These are phyloP conservation scores for Bullera alba DNA, from an alignment of 768 basidiomycete species.

Conservation along the genomic window DNA sequence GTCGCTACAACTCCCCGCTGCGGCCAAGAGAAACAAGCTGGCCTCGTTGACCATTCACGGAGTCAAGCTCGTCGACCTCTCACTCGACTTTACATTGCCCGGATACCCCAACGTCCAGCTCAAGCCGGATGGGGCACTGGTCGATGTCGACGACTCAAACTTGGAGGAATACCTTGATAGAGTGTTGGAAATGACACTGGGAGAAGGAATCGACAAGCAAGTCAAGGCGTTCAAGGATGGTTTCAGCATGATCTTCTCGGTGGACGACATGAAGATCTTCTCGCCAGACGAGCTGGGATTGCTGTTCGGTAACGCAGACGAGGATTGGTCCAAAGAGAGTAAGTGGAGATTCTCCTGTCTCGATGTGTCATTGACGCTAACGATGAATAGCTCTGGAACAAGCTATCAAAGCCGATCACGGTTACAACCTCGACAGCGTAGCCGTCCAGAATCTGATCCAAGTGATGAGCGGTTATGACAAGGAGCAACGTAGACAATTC, in stretches of 20 bases:
- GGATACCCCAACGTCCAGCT: constrained; percentile 87
- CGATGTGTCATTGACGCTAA: neutral
- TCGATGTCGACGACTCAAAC: constrained; percentile 76
- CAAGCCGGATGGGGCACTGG: constrained; percentile 67
- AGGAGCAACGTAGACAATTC: constrained; percentile 68
- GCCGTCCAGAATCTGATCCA: constrained; percentile 81
- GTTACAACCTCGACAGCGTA: constrained; percentile 90
- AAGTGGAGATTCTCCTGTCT: constrained; percentile 40
- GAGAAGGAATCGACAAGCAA: constrained; percentile 68
- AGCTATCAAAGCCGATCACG: constrained; percentile 92
- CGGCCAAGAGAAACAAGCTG: constrained; percentile 35
- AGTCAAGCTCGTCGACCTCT: constrained; percentile 74
- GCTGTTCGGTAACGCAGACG: constrained; percentile 93
- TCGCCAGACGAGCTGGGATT: constrained; percentile 90
- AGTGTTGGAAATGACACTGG: constrained; percentile 80
- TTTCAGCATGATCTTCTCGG: constrained; percentile 74
- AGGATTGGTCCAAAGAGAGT: constrained; percentile 94
- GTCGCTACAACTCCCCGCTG: constrained; percentile 30
- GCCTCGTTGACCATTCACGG: constrained; percentile 41
- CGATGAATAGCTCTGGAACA: constrained; percentile 65
- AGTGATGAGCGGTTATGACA: constrained; percentile 75
- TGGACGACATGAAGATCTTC: constrained; percentile 82
- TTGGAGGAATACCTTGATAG: constrained; percentile 81
- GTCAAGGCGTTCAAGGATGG: constrained; percentile 84
- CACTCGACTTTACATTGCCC: constrained; percentile 92